Evolutionary conservation across 441 rosid genomes (phyloP).

Genomic region (Populus hybrid): DNA sequence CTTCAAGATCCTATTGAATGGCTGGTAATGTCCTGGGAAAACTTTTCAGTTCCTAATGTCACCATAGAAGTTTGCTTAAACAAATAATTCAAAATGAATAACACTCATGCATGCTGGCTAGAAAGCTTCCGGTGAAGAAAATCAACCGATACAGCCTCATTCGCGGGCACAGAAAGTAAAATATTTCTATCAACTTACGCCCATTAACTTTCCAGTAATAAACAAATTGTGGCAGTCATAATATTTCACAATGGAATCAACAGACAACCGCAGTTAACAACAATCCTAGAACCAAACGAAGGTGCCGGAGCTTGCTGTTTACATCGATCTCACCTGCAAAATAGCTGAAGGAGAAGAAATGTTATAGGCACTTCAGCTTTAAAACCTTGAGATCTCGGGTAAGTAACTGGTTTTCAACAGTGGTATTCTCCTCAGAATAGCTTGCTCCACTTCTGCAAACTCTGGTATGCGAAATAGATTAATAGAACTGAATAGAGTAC

Average conservation of each 20-base stretch:
- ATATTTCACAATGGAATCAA: neutral
- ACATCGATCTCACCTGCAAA: slow-evolving; percentile 11
- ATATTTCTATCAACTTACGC: neutral
- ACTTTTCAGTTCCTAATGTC: neutral
- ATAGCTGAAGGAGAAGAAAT: slow-evolving; percentile 10
- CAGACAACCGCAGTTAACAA: neutral
- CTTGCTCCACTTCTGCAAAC: slow-evolving; percentile 1
- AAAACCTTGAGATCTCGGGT: neutral
- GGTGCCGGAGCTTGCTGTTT: neutral
- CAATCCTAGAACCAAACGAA: slow-evolving; percentile 3
- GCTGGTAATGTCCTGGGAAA: neutral
- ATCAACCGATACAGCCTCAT: neutral
- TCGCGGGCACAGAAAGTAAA: neutral
- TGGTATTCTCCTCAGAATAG: neutral
- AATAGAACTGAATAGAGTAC: neutral
- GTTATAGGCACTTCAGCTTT: slow-evolving; percentile 7
- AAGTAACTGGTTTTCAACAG: neutral
- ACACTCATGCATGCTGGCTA: neutral
- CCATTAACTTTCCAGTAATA: neutral
- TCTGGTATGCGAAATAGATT: slow-evolving; percentile 1
- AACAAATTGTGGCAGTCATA: neutral
- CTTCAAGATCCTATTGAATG: neutral
- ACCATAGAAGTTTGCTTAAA: neutral
- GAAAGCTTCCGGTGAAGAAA: neutral
- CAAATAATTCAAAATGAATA: neutral